Base-by-base conservation (phyloP, 208 protist species). In the Trypanosoma platydactyli region DNA sequence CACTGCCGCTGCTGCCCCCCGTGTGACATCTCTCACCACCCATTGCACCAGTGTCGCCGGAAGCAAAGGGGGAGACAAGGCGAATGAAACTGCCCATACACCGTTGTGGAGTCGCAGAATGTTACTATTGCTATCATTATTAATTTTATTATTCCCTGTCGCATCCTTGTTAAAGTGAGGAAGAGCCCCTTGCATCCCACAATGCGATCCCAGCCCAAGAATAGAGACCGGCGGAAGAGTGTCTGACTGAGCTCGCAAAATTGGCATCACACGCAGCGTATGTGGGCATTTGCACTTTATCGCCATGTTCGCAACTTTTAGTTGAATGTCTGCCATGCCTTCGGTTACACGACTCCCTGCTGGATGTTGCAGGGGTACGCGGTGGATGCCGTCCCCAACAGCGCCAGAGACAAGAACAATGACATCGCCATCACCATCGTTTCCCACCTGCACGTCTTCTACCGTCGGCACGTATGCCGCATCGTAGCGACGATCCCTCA, bases 241-340 rank as follows among this genome's bases (percentile, higher is more conserved):
- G 57, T 96, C 90, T 11, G 60, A 71, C 24, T 63, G 57, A 41
- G 87, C 49, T 49, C 71, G 77, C 52, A 96, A 79, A 3, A 88
- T 65, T 35, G 90, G 90, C 83, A 88, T 88, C 27, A 94, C 90
- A 0, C 81, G 80, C 54, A 96, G 67, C 4, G 84, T 94, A 76
- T 92, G 90, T 16, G 90, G 90, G 60, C 90, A 96, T 77, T 96
- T 96, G 75, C 90, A 96, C 70, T 92, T 89, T 30, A 96, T 76
- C 12, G 92, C 87, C 24, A 56, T 65, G 68, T 86, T 92, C 2
- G 79, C 81, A 51, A 96, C 79, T 59, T 75, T 80, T 11, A 96
- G 80, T 63, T 96, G 85, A 68, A 95, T 81, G 50, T 89, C 84
- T 1, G 74, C 54, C 13, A 58, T 6, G 0, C 33, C 46, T 42